Evolutionary conservation across 2,329 filamentous ascomycete species (phyloP), one percentile per base, ranked within the genome.

Genomic region (Aspergillus sp.): DNA sequence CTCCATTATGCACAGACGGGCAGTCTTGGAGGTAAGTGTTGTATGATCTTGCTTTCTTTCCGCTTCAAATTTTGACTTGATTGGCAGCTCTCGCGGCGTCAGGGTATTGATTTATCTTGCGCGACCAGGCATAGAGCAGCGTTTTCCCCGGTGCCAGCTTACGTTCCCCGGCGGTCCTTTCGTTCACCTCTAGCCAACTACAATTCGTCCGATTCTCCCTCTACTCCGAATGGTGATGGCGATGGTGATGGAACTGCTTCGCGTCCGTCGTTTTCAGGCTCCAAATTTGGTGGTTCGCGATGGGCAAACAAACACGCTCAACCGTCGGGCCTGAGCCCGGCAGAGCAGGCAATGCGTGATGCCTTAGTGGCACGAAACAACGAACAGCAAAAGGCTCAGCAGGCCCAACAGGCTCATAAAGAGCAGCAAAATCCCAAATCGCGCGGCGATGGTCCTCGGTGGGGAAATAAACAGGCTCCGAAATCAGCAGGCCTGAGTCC

Each of bases 41-140:
- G 11, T 6, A 2, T 7, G 33, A 5, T 9, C 13, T 31, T 7
- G n/a, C 11, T 19, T 7, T 27, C 9, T 31, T 33, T 46, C 43
- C 39, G 9, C 30, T 35, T 40, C 12, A 36, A 29, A 10, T 5
- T 37, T 19, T 39, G 36, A 30, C 11, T 27, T 33, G 13, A 26
- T 36, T 31, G 40, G 27, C 48, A 68, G 67, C 52, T 70, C 40
- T 60, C 65, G 43, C 65, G 64, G 48, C 60, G 60, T 53, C 60
- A 64, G 46, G 59, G 61, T 49, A 49, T 68, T 56, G 67, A 69
- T 53, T 58, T 67, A 54, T 61, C 63, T 42, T 64, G 62, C 54
- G 57, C 63, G 44, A 56, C 59, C 36, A 56, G 57, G 43, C 51
- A 48, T 42, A 54, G 51, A 50, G 44, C 54, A 47, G 42, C 52